phyloP scores from a whole-genome alignment of 257 asterid species.

The Oldenlandia corymbosa region DNA sequence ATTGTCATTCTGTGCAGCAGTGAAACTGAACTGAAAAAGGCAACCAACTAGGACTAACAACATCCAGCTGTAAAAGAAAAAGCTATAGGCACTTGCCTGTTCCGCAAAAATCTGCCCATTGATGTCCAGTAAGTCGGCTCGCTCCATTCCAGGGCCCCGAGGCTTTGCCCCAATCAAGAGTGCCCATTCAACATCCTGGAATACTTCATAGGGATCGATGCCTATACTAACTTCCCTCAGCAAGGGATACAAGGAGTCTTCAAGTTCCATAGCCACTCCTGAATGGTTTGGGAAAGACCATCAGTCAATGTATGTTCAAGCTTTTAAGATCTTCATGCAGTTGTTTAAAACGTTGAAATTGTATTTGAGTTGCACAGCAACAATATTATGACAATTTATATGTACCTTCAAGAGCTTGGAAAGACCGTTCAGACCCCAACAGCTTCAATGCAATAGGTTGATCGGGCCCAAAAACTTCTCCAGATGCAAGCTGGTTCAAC shows the following conservation, averaged over 20 bases:
- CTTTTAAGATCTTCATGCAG: neutral
- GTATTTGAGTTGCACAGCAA: neutral
- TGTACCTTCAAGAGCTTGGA: slow-evolving; percentile 95
- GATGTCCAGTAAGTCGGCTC: slow-evolving; percentile 82
- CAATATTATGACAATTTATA: neutral
- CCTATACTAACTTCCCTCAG: slow-evolving; percentile 94
- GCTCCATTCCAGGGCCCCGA: slow-evolving; percentile 98
- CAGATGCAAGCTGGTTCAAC: slow-evolving; percentile 64
- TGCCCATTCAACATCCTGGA: slow-evolving; percentile 97
- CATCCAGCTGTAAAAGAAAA: neutral
- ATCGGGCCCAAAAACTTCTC: slow-evolving; percentile 86
- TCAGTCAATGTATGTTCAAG: neutral
- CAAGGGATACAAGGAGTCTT: slow-evolving; percentile 88
- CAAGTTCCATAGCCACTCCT: slow-evolving; percentile 99
- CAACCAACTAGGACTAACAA: neutral
- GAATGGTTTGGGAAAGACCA: slow-evolving; percentile 10
- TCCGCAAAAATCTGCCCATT: slow-evolving; percentile 86
- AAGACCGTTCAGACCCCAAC: slow-evolving; percentile 86
- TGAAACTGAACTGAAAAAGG: neutral
- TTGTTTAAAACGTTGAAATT: neutral
- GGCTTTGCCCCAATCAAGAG: slow-evolving; percentile 98
- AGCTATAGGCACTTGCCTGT: slow-evolving; percentile 43
- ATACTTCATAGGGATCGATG: slow-evolving; percentile 85
- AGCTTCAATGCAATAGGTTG: slow-evolving; percentile 85
- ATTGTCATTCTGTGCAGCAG: neutral